phyloP scores from a whole-genome alignment of 306 rosid genomes.

The Quercus parvula region DNA sequence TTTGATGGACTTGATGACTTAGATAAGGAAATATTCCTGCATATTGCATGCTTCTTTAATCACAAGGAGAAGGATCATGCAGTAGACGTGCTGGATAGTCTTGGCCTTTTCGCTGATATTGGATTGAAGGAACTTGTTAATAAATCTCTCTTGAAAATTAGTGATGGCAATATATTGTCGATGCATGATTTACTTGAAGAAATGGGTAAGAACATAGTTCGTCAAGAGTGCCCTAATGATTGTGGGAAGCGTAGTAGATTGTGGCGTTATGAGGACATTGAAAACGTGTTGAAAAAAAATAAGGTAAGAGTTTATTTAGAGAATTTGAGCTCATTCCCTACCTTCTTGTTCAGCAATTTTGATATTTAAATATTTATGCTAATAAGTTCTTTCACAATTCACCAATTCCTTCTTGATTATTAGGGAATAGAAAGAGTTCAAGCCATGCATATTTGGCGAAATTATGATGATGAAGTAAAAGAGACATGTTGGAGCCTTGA shows the following conservation, averaged over 20 bases:
- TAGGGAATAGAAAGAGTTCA: too few species aligned
- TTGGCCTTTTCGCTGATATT: background rate
- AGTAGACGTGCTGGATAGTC: background rate
- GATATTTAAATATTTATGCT: background rate
- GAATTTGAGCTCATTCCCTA: too few species aligned
- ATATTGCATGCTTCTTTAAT: background rate
- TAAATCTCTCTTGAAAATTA: background rate
- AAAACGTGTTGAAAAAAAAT: background rate
- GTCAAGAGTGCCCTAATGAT: background rate
- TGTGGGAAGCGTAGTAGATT: background rate
- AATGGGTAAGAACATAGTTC: background rate
- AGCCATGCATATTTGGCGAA: too few species aligned
- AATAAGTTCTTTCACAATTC: too few species aligned
- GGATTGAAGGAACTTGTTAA: background rate
- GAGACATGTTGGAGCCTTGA: accelerated
- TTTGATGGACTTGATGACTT: background rate
- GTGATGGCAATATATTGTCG: background rate
- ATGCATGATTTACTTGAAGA: background rate
- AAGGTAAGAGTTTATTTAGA: background rate
- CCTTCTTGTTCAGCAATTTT: background rate
- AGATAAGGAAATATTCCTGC: background rate
- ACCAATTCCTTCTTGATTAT: too few species aligned
- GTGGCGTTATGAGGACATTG: background rate
- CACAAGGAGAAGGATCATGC: background rate
- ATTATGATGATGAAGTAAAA: too few species aligned